Evolutionary conservation across 805 yeast species (phyloP), one percentile per base, ranked within the genome.

Genomic region (Pichia paraexigua): DNA sequence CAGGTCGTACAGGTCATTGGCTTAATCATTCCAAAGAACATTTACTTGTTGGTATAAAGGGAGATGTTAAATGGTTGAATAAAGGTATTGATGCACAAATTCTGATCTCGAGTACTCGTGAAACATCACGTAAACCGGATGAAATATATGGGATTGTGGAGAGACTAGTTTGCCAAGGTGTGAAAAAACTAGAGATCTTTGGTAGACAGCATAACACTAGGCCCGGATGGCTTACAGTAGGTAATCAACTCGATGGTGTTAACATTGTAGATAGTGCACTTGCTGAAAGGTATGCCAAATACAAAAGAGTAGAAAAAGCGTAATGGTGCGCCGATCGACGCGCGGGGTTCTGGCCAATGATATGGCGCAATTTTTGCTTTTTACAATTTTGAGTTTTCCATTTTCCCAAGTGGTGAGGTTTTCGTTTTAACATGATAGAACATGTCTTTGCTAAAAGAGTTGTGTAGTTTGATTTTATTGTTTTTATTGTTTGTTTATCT

Each of bases 1-100:
- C 98, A 0, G 98, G 98, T 1, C 72, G 97, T 56, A 91, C 98
- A 0, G 98, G 98, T 0, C 98, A 91, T 65, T 91, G 98, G 98
- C 73, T 91, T 49, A 91, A 91, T 63, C 98, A 91, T 67, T 86
- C 96, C 0, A 91, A 91, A 60, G 98, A 91, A 65, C 97, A 91
- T 64, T 71, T 89, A 43, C 67, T 91, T 5, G 86, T 92, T 10
- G 98, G 97, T 32, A 61, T 85, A 25, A 91, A 91, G 61, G 97
- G 97, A 0, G 63, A 78, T 41, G 90, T 95, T 0, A 60, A 66
- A 37, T 88, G 96, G 95, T 60, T 89, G 27, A 78, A 77, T 51
- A 70, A 73, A 49, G 73, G 78, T 30, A 65, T 86, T 18, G 97
- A 91, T 63, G 71, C 83, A 3, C 96, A 91, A 62, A 69, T 85